A percentile compares a stretch with the other conserved stretches of the same genome.
These are phyloP conservation scores for Physocladia obscura DNA, from an alignment of 192 early-diverging fungal species.

Conservation along the genomic window DNA sequence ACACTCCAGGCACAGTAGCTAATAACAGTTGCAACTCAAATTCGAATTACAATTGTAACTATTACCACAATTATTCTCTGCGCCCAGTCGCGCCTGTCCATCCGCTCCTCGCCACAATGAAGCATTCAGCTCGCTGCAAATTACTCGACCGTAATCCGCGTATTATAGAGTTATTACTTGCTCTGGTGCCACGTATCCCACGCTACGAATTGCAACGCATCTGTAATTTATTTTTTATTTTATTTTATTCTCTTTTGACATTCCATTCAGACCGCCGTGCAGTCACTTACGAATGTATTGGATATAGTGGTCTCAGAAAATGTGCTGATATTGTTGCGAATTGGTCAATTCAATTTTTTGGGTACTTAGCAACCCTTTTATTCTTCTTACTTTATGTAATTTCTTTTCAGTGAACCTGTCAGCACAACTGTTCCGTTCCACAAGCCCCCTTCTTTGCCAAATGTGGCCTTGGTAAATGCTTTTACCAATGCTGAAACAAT, in stretches of 20 bases:
- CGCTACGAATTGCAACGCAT: constrained; percentile 32
- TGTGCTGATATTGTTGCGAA: constrained; percentile 16
- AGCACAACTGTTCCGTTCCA: too few relatives aligned
- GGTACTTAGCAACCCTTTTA: constrained; percentile 24
- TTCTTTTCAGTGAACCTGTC: too few relatives aligned
- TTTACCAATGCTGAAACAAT: too few relatives aligned
- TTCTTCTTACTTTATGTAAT: too few relatives aligned
- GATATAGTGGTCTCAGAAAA: constrained; percentile 2
- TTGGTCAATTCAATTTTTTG: constrained; percentile 1
- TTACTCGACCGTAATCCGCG: constrained; percentile 4
- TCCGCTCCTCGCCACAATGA: constrained; percentile 27
- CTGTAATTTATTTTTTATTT: constrained; percentile 1
- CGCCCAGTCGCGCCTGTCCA: constrained; percentile 17
- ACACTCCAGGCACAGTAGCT: too few relatives aligned
- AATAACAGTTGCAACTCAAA: too few relatives aligned
- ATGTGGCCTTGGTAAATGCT: too few relatives aligned
- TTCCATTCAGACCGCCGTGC: constrained; percentile 14
- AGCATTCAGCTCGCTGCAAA: constrained; percentile 8
- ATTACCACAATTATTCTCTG: constrained; percentile 1
- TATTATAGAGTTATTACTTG: constrained; percentile 8
- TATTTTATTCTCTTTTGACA: not conserved
- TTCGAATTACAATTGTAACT: too few relatives aligned
- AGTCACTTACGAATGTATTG: not conserved
- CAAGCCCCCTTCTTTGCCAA: too few relatives aligned
- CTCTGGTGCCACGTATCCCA: constrained; percentile 11